These are phyloP conservation scores for Penicillium taxi DNA, from an alignment of 495 filamentous ascomycete species.

Conservation along the genomic window DNA sequence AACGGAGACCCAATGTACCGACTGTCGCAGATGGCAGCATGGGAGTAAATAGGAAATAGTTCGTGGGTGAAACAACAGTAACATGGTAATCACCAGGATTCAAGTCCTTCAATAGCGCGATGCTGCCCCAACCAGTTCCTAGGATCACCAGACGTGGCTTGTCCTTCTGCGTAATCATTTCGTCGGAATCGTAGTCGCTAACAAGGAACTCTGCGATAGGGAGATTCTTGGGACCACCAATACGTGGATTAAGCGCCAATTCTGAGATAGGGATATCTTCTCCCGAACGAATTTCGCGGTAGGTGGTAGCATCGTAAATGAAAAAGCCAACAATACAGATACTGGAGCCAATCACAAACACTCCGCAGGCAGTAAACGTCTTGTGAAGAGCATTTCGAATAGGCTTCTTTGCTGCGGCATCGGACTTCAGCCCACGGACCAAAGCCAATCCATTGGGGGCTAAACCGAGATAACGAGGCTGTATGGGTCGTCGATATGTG, in stretches of 20 bases:
- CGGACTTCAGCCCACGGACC: conserved; percentile 25
- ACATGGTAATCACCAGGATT: conserved; percentile 88
- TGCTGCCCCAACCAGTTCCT: conserved; percentile 91
- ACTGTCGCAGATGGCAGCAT: conserved; percentile 97
- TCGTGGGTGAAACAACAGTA: conserved; percentile 85
- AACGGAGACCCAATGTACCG: conserved; percentile 83
- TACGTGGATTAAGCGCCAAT: conserved; percentile 68
- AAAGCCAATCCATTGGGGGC: conserved; percentile 3
- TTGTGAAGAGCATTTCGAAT: conserved; percentile 30
- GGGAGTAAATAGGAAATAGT: conserved; percentile 96
- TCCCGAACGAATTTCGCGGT: conserved; percentile 55
- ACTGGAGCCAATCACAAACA: conserved; percentile 48
- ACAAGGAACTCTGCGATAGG: conserved; percentile 82
- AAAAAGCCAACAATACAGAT: conserved; percentile 72
- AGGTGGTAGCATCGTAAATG: conserved; percentile 88
- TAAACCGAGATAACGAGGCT: conserved; percentile 19
- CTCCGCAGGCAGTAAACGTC: conserved; percentile 49
- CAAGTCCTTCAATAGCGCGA: conserved; percentile 84
- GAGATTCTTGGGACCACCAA: conserved; percentile 91
- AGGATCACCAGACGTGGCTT: conserved; percentile 90
- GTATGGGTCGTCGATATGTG: conserved; percentile 16
- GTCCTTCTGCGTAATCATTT: conserved; percentile 59
- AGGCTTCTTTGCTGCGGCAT: conserved; percentile 12
- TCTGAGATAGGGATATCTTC: conserved; percentile 76
- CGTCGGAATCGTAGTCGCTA: conserved; percentile 73